Base-by-base conservation (phyloP, 306 rosid species). In the Rosa persica region DNA sequence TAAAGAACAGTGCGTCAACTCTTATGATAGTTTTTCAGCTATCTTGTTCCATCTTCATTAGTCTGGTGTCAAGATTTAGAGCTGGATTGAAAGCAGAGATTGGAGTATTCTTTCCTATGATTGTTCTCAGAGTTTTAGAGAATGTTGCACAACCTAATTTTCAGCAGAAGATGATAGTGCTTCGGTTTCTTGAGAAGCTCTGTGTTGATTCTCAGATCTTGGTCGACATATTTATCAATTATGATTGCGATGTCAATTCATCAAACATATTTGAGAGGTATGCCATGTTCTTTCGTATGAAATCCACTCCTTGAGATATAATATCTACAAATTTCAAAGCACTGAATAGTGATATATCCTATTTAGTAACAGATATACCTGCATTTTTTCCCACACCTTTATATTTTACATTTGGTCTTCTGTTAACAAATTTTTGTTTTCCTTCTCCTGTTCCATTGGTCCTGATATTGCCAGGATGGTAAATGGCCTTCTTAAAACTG, bases 221-320 rank as follows among this genome's bases (percentile, higher is more conserved):
- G 84, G 98, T 96, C 42, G 99, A 96, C 87, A 93, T 96, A 86
- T 96, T 96, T 76, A 89, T 93, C 80, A 96, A 93, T 84, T 96
- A 96, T 67, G 98, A 96, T 81, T 96, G 99, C 79, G 99, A 96
- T 89, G 99, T 96, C 91, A 96, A 91, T 89, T 93, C 99, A 74
- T 91, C 99, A 44, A 96, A 96, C 92, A 96, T 96, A 85, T 96
- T 93, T 86, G 99, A 96, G 89, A 91, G 99, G 99, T 96, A 79
- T 80, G 92, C 77, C 65, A 52, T 77, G 57, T 64, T 66, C 58
- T 81, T 54, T 65, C 76, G 48, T 67, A 42, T 80, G 73, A 66
- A 20, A 36, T 83, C 70, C 78, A 36, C 42, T 43, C 73, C 58
- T 13, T 74, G 27, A 70, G 66, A 38, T 72, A 46, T 62, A 58